Conservation (phyloP, 441 rosid species). For the Syzygium syzygioides region DNA sequence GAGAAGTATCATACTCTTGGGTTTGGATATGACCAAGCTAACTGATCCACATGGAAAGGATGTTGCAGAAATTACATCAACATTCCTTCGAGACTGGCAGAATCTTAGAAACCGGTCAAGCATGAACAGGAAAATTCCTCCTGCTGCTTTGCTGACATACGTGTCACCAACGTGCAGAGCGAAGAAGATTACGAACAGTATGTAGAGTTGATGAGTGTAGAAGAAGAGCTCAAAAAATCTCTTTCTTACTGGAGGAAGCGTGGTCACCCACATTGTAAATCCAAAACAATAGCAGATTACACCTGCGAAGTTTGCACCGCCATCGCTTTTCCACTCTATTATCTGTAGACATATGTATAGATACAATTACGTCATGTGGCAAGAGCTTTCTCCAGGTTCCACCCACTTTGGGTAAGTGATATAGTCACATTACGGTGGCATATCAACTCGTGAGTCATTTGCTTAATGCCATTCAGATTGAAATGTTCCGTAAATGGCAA, state of each 20-base stretch:
- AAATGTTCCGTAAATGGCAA: neutral
- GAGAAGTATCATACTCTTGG: neutral
- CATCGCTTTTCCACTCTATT: neutral
- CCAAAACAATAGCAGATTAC: neutral
- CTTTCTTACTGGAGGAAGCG: neutral
- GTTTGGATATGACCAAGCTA: neutral
- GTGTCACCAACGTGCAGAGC: slow-evolving; percentile 1
- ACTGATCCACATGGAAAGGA: slow-evolving; percentile 2
- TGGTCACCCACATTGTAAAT: neutral
- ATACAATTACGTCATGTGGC: neutral
- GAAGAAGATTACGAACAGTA: neutral
- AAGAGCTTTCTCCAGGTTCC: neutral
- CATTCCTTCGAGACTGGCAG: neutral
- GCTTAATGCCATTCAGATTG: neutral
- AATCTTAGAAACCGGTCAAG: slow-evolving; percentile 3
- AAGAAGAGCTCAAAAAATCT: slow-evolving; percentile 7
- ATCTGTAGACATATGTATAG: neutral
- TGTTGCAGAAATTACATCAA: neutral
- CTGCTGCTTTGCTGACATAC: slow-evolving; percentile 1
- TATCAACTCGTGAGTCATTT: neutral
- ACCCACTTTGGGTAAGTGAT: neutral
- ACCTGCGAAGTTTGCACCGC: neutral
- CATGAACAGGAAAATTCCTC: neutral
- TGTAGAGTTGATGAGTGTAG: slow-evolving; percentile 2
- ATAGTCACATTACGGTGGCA: neutral